phyloP scores from a whole-genome alignment of 345 rosid species.

The Gossypium rotundifolium region DNA sequence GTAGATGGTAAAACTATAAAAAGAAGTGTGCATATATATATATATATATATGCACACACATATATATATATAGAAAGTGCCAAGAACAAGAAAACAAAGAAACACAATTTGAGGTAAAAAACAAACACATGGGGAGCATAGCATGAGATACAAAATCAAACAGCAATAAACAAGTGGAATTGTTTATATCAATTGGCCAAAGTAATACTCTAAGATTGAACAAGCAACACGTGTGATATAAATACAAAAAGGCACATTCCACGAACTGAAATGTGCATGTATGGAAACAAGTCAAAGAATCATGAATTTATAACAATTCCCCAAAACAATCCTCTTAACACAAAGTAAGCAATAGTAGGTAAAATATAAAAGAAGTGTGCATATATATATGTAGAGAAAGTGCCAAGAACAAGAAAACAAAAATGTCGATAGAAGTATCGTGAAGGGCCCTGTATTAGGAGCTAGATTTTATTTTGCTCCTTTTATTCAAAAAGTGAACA shows the following conservation, averaged over 20 bases:
- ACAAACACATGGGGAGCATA: neutral
- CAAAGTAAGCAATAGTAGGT: neutral
- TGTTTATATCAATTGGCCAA: slow-evolving; percentile 1
- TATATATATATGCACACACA: neutral
- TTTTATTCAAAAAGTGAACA: too few relatives aligned
- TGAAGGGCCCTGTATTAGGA: too few relatives aligned
- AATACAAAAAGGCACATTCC: neutral
- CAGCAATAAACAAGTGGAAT: neutral
- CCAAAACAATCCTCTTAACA: neutral
- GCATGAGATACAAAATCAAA: too few relatives aligned
- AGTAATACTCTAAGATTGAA: neutral
- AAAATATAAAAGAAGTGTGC: neutral
- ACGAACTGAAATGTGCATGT: neutral
- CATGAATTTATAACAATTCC: neutral
- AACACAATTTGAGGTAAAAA: too few relatives aligned
- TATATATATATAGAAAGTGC: neutral
- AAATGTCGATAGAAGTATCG: too few relatives aligned
- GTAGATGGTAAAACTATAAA: neutral
- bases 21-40: neutral
- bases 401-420: neutral
- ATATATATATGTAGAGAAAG: neutral
- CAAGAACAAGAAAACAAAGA: neutral
- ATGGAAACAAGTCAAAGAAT: neutral
- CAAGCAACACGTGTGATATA: neutral
- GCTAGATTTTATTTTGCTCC: too few relatives aligned